Conservation (phyloP, 768 basidiomycete genomes). For the Phaeotremella skinneri region DNA sequence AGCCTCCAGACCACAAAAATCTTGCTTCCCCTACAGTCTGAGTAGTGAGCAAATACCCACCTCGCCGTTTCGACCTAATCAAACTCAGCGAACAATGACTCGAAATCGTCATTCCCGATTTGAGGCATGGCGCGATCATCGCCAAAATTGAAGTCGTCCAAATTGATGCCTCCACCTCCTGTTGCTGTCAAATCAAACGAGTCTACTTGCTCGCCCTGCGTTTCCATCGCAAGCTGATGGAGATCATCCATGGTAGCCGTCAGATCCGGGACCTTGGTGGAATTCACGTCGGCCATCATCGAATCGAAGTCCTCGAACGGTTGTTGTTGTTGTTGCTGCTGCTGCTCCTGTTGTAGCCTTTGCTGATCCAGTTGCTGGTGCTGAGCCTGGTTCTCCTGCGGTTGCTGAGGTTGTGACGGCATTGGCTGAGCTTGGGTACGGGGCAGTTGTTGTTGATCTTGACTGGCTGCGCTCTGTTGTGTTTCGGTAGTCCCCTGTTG, state of each 20-base stretch:
- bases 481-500: background rate
- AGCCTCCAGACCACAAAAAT: too few relatives aligned
- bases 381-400: slow-evolving; percentile 2
- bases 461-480: too few relatives aligned
- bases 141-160: slow-evolving; percentile 35
- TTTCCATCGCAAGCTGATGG: background rate
- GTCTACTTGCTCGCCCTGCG: background rate
- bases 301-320: background rate
- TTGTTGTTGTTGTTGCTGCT: slow-evolving; percentile 5
- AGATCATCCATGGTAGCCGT: background rate
- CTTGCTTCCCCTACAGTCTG: too few relatives aligned
- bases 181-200: slow-evolving; percentile 3
- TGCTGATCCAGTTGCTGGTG: slow-evolving; percentile 1
- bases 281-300: background rate
- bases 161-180: slow-evolving; percentile 13
- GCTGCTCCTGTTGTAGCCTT: slow-evolving; percentile 3
- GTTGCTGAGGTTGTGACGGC: background rate
- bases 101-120: slow-evolving; percentile 31
- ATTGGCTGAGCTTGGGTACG: background rate
- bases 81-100: slow-evolving; percentile 29
- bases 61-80: too few relatives aligned
- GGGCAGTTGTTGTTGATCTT: background rate
- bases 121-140: slow-evolving; percentile 15
- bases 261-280: too few relatives aligned
- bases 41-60: too few relatives aligned